These are phyloP conservation scores for Lepiota venenata DNA, from an alignment of 768 basidiomycete species.

Conservation along the genomic window DNA sequence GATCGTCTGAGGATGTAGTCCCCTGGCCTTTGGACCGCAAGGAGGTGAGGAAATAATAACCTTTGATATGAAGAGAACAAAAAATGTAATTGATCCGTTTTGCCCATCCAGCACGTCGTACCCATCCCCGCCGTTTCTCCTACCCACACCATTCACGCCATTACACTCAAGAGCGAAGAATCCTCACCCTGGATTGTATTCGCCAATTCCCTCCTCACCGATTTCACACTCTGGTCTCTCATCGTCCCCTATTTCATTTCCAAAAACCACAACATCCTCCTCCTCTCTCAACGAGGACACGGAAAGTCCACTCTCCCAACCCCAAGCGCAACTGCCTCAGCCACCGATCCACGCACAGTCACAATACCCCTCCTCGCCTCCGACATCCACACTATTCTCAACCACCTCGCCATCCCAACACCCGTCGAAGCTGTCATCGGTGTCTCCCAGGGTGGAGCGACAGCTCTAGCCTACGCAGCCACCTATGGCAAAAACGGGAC, in stretches of 20 bases:
- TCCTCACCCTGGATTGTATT: constrained; percentile 50
- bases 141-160: constrained; percentile 36
- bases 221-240: constrained; percentile 44
- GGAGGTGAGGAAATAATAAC: constrained; percentile 29
- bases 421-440: constrained; percentile 46
- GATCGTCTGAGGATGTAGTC: constrained; percentile 40
- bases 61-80: neutral
- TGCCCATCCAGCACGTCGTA: constrained; percentile 36
- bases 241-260: constrained; percentile 37
- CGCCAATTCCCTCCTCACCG: constrained; percentile 47
- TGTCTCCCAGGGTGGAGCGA: constrained; percentile 52
- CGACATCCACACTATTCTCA: constrained; percentile 39
- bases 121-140: constrained; percentile 25
- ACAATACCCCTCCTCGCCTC: constrained; percentile 44
- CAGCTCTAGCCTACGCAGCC: constrained; percentile 42
- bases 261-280: constrained; percentile 40
- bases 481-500: constrained; percentile 29
- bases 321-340: neutral
- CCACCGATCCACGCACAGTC: constrained; percentile 15
- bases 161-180: constrained; percentile 35
- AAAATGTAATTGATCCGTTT: neutral
- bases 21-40: constrained; percentile 48
- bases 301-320: constrained; percentile 37
- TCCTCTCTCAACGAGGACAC: constrained; percentile 53
- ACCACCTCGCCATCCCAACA: constrained; percentile 15